Conservation (phyloP, 1,284 basidiomycete genomes). For the Moesziomyces aphidis region DNA sequence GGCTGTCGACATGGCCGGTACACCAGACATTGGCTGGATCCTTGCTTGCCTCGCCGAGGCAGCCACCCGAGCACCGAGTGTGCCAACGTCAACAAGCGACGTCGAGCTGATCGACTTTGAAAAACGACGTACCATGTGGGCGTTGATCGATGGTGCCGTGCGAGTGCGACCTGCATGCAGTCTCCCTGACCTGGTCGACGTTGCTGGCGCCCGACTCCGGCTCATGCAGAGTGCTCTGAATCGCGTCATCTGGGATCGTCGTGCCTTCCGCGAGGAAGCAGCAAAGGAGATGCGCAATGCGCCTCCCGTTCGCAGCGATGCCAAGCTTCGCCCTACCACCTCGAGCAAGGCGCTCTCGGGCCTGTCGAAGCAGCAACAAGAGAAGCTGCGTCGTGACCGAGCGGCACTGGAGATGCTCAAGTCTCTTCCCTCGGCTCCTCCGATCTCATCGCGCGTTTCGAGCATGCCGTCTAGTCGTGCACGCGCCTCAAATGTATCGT, state of each 20-base stretch:
- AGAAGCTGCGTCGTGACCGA: constrained; percentile 56
- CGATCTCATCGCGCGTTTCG: constrained; percentile 39
- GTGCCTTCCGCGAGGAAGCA: constrained; percentile 58
- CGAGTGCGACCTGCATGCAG: constrained; percentile 38
- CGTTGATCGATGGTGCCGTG: constrained; percentile 56
- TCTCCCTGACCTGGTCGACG: constrained; percentile 42
- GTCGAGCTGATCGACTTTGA: constrained; percentile 59
- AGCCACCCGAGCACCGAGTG: constrained; percentile 35
- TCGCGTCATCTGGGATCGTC: constrained; percentile 59
- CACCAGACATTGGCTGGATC: constrained; percentile 65
- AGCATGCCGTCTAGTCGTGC: constrained; percentile 40
- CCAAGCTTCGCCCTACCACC: constrained; percentile 27
- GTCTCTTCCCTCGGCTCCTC: constrained; percentile 23
- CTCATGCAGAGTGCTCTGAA: constrained; percentile 54
- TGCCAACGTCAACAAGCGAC: constrained; percentile 20
- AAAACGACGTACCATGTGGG: constrained; percentile 58
- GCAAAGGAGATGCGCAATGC: constrained; percentile 53
- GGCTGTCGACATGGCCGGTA: constrained; percentile 30
- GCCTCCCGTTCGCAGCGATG: constrained; percentile 30
- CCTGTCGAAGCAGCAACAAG: constrained; percentile 53
- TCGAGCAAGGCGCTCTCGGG: constrained; percentile 45
- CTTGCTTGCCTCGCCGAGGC: constrained; percentile 59
- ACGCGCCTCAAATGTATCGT: constrained; percentile 9
- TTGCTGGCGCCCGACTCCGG: constrained; percentile 55
- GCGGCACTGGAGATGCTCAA: constrained; percentile 40